phyloP scores from a whole-genome alignment of 2,329 filamentous ascomycete species.

The Neofusicoccum cordaticola region DNA sequence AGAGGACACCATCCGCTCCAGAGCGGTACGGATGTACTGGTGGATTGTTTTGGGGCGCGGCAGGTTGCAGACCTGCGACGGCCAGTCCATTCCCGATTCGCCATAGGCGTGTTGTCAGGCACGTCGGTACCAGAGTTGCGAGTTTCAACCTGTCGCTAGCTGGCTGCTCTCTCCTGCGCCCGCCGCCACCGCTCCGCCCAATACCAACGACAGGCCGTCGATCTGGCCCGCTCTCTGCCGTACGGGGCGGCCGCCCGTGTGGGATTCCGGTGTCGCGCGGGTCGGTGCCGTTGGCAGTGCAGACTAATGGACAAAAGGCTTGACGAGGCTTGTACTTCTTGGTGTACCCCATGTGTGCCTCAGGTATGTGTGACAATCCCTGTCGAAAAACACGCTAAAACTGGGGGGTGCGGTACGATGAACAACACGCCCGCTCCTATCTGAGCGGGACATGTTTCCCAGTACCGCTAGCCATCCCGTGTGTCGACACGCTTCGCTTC shows the following conservation, averaged over 20 bases:
- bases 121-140: not conserved
- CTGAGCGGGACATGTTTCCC: constrained; percentile 1
- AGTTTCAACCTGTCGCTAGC: constrained; percentile 3
- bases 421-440: not conserved
- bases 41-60: not conserved
- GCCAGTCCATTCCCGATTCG: not conserved
- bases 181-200: too few species aligned
- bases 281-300: not conserved
- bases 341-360: not conserved
- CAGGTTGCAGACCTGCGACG: not conserved
- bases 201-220: not conserved
- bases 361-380: not conserved
- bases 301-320: not conserved
- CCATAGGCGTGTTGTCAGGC: not conserved
- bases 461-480: not conserved
- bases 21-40: not conserved
- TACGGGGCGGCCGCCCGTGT: not conserved
- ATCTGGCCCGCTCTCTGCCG: not conserved
- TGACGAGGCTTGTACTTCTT: not conserved
- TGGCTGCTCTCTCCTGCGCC: not conserved
- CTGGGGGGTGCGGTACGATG: not conserved
- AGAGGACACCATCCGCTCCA: not conserved
- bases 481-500: not conserved
- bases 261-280: not conserved
- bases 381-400: not conserved